A percentile compares a stretch with the other conserved stretches of the same genome.
Evolutionary conservation across 2,329 filamentous ascomycete species (phyloP).

Genomic region (Torrubiella hemipterigena): DNA sequence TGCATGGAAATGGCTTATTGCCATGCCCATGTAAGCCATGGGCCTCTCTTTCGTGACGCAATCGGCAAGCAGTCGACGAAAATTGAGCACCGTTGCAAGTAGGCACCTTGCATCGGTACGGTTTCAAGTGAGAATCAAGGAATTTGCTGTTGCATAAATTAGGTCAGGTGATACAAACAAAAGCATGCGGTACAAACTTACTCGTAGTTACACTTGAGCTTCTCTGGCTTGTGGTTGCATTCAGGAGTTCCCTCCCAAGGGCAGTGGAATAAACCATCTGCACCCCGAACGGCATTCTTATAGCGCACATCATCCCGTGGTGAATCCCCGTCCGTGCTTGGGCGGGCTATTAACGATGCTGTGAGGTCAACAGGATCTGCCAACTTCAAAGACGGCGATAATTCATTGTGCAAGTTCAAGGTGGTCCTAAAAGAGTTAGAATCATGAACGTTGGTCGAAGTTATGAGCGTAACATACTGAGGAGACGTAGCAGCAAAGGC

Average conservation of each 20-base stretch:
- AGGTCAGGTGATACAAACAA: slow-evolving; percentile 9
- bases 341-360: too few species aligned
- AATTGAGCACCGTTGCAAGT: slow-evolving; percentile 79
- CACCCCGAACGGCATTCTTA: slow-evolving; percentile 48
- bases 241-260: slow-evolving; percentile 60
- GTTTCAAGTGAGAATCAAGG: slow-evolving; percentile 91
- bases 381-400: slow-evolving; percentile 2
- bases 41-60: slow-evolving; percentile 89
- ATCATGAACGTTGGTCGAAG: slow-evolving; percentile 1
- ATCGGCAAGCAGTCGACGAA: slow-evolving; percentile 87
- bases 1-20: slow-evolving; percentile 83
- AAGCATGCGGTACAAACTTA: slow-evolving; percentile 36
- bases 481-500: slow-evolving; percentile 2
- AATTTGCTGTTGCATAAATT: slow-evolving; percentile 61
- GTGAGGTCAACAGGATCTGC: too few species aligned
- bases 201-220: slow-evolving; percentile 99
- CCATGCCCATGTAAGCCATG: slow-evolving; percentile 94
- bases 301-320: slow-evolving; percentile 40
- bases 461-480: too few species aligned
- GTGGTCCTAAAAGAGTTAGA: slow-evolving; percentile 1
- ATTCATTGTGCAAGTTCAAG: slow-evolving; percentile 2
- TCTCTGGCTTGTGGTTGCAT: slow-evolving; percentile 86
- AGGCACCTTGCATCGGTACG: slow-evolving; percentile 83
- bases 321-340: slow-evolving; percentile 6
- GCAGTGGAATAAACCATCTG: slow-evolving; percentile 86